Conservation (phyloP, 2,329 filamentous ascomycete genomes). For the Fusarium poae region DNA sequence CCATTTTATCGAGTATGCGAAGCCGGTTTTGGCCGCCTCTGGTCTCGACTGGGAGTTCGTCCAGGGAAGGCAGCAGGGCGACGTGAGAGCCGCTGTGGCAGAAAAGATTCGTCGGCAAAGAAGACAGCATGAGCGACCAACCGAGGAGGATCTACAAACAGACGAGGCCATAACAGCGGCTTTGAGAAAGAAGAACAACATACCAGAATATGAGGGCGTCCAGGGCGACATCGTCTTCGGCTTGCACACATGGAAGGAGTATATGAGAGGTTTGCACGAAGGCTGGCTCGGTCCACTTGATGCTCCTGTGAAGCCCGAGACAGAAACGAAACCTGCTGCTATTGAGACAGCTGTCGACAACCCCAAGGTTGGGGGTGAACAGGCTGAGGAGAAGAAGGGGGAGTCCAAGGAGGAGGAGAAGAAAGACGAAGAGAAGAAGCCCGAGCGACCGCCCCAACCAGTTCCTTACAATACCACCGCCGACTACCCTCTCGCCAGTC, state of each 20-base stretch:
- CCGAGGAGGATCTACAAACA: slow-evolving; percentile 62
- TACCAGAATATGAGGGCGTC: slow-evolving; percentile 78
- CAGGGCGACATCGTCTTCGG: slow-evolving; percentile 91
- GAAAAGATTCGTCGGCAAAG: slow-evolving; percentile 84
- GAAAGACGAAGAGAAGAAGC: slow-evolving; percentile 65
- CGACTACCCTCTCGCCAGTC: slow-evolving; percentile 75
- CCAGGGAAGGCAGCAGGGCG: slow-evolving; percentile 92
- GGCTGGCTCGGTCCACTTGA: slow-evolving; percentile 93
- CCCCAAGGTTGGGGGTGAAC: slow-evolving; percentile 46
- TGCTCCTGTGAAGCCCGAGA: slow-evolving; percentile 61
- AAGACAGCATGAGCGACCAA: slow-evolving; percentile 67
- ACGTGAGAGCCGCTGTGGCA: slow-evolving; percentile 87
- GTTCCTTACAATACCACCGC: slow-evolving; percentile 79
- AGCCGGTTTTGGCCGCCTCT: slow-evolving; percentile 89
- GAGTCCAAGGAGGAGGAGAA: slow-evolving; percentile 52
- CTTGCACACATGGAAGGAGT: slow-evolving; percentile 97
- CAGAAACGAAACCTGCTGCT: slow-evolving; percentile 44
- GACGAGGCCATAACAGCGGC: slow-evolving; percentile 70
- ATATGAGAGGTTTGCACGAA: slow-evolving; percentile 91
- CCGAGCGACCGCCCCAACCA: slow-evolving; percentile 71
- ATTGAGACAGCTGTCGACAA: slow-evolving; percentile 45
- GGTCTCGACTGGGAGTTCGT: slow-evolving; percentile 97
- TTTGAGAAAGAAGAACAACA: slow-evolving; percentile 73
- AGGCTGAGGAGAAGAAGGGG: slow-evolving; percentile 51
- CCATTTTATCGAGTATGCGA: slow-evolving; percentile 95